A percentile compares a stretch with the other conserved stretches of the same genome.
These are phyloP conservation scores for Triadica sebifera DNA, from an alignment of 345 rosid species.

Conservation along the genomic window DNA sequence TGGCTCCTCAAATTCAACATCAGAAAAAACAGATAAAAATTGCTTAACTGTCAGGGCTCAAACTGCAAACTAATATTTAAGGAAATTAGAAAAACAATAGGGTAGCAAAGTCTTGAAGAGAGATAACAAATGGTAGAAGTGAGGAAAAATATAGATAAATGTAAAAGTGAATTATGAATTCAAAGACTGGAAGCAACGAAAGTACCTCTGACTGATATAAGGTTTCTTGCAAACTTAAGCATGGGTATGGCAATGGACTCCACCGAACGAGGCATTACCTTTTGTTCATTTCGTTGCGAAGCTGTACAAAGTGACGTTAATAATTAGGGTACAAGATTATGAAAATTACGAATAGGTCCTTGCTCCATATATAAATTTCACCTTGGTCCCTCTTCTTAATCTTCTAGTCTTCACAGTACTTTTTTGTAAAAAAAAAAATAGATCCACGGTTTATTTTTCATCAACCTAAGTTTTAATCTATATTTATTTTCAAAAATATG, in stretches of 20 bases:
- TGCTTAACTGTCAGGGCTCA: too few relatives aligned
- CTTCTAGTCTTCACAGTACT: too few relatives aligned
- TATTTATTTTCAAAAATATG: too few relatives aligned
- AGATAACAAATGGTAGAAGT: neutral
- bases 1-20: neutral
- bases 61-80: neutral
- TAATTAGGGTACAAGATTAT: conserved; percentile 19
- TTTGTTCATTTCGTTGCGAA: neutral
- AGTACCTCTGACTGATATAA: too few relatives aligned
- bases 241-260: too few relatives aligned
- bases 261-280: neutral
- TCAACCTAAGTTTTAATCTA: too few relatives aligned
- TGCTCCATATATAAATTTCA: neutral
- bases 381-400: neutral
- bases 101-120: neutral
- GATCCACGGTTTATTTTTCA: too few relatives aligned
- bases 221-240: too few relatives aligned
- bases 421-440: too few relatives aligned
- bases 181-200: too few relatives aligned
- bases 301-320: conserved; percentile 5
- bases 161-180: neutral
- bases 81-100: neutral
- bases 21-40: too few relatives aligned
- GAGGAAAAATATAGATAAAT: neutral
- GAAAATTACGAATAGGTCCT: conserved; percentile 7